Evolutionary conservation across 768 basidiomycete genomes (phyloP), one percentile per base, ranked within the genome.

Genomic region (Chalciporus sphaerocephalus): DNA sequence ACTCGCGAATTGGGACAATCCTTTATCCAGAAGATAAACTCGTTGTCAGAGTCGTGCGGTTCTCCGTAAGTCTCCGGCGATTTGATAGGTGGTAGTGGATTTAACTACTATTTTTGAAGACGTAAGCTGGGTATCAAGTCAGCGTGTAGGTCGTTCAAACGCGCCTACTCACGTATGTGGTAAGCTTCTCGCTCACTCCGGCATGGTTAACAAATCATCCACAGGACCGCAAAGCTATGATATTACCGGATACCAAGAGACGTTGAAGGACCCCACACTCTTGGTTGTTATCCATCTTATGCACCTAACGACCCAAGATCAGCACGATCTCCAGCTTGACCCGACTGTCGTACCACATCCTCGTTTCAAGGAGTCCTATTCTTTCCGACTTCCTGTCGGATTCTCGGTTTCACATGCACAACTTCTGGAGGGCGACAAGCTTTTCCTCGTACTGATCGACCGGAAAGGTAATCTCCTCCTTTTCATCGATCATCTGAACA

Each of bases 361-460:
- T 1, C 59, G 59, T 43, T 59, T 64, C 47, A 57, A 47, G 24
- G 54, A 58, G 23, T 51, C 56, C 0, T 57, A 55, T 39, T 43
- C 59, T n/a, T 64, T 64, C 37, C 60, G 25, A 17, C 15, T 64
- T 7, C 50, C 59, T 8, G 0, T 57, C 4, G 61, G 51, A 5
- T 56, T 54, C 37, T 61, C 48, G 2, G 41, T 66, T n/a, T 59
- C 42, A 60, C 52, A 69, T 22, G 42, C 55, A 0, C 76, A 78
- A 46, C 53, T 79, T 1, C 66, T 79, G 22, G 64, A 66, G 18
- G 59, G 68, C 4, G 64, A 66, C 13, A 70, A 50, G 27, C 54
- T 74, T 10, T 50, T 81, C 2, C 51, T 79, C 1, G 59, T 79
- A 3, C 45, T 74, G 13, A 62, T 67, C 21, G 69, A 73, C 44